Evolutionary conservation across 1,284 basidiomycete species (phyloP), one percentile per base, ranked within the genome.

Genomic region (Melampsora larici-populina): DNA sequence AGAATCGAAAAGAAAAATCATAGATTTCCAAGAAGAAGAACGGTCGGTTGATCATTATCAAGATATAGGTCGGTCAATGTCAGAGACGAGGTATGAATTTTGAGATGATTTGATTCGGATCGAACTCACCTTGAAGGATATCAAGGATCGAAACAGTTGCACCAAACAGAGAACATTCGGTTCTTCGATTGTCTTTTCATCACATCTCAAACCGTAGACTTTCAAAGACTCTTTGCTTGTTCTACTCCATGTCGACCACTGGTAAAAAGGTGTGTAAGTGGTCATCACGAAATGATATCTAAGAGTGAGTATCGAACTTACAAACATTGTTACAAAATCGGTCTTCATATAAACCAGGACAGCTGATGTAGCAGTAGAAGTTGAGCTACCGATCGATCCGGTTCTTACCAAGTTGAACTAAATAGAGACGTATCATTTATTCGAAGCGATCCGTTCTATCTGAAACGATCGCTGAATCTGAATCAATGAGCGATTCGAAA

Each of bases 331-430:
- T 80, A 97, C 94, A 43, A 97, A 89, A 83, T 99, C 96, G 82
- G 99, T 99, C 87, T 99, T 99, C 96, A 98, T 99, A 85, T 99
- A 99, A 70, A 94, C 93, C 0, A 97, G 97, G 86, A 97, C 99
- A 81, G 97, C 90, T 33, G 99, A 88, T 21, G 97, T 99, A 81
- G 96, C 93, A 0, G 96, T 99, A 79, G 94, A 96, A 2, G 96
- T 96, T 13, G 96, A 1, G 94, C 90, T 0, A 92, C 92, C 93
- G 96, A 73, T 17, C 40, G 33, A 84, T 97, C 97, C 1, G 94
- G 96, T 84, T 97, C 94, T 83, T 93, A 91, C 83, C 97, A 97
- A 62, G 91, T 91, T 15, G 95, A 92, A 40, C 93, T 36, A 36
- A n/a, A n/a, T 94, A 82, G 95, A 92, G 0, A 93, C 86, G 82